These are phyloP conservation scores for Blastobotrys terrestris DNA, from an alignment of 805 yeast genomes.

Conservation along the genomic window DNA sequence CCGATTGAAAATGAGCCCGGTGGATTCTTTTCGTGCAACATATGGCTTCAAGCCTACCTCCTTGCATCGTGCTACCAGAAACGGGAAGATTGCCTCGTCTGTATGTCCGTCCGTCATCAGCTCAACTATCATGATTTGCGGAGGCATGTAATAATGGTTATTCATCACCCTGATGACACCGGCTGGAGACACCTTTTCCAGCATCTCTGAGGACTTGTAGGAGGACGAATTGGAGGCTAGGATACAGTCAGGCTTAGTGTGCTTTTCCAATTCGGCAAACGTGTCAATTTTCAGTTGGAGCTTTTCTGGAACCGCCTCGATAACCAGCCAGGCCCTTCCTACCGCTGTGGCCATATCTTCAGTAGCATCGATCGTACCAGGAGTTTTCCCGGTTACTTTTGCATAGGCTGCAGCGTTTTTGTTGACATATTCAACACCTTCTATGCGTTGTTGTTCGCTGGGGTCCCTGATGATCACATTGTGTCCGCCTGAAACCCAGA, in stretches of 20 bases:
- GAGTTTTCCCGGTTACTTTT: neutral
- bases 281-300: slow-evolving; percentile 31
- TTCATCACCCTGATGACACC: neutral
- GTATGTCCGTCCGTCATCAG: neutral
- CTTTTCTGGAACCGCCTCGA: slow-evolving; percentile 41
- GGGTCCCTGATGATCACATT: neutral
- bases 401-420: neutral
- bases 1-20: neutral
- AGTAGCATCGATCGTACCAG: slow-evolving; percentile 18
- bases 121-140: neutral
- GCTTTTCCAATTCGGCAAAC: slow-evolving; percentile 31
- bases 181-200: neutral
- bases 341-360: slow-evolving; percentile 25
- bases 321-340: slow-evolving; percentile 31
- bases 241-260: slow-evolving; percentile 27
- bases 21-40: neutral
- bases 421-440: neutral
- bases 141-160: neutral
- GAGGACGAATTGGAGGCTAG: slow-evolving; percentile 40
- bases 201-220: neutral
- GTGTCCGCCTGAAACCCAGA: neutral
- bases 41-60: neutral
- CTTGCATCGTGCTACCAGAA: neutral
- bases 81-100: neutral
- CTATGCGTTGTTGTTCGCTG: neutral